phyloP scores from a whole-genome alignment of 176 grass and related monocot species.

The Raddia guianensis region DNA sequence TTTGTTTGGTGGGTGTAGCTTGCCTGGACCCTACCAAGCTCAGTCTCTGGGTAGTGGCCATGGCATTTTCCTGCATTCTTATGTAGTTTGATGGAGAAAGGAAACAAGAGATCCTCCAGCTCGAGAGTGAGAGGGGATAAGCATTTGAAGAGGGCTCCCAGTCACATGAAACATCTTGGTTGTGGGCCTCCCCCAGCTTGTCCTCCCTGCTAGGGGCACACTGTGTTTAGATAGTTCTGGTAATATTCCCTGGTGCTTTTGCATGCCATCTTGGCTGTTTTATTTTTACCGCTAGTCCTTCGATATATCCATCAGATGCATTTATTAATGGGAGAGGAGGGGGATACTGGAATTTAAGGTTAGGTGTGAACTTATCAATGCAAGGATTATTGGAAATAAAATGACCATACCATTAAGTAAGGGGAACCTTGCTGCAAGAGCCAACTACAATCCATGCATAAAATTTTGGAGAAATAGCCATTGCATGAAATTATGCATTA shows the following conservation, averaged over 20 bases:
- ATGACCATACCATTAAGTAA: neutral
- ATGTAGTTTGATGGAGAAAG: constrained; percentile 32
- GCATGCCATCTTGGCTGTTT: neutral
- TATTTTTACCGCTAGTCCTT: neutral
- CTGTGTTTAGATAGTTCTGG: constrained; percentile 34
- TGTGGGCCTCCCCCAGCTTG: constrained; percentile 15
- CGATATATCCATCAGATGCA: neutral
- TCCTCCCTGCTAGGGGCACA: constrained; percentile 26
- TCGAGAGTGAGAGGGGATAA: constrained; percentile 34
- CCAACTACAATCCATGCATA: neutral
- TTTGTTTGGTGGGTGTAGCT: neutral
- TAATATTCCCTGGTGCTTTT: constrained; percentile 38
- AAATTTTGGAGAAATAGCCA: too few relatives aligned
- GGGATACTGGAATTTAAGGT: neutral
- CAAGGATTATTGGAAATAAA: neutral
- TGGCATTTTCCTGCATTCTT: constrained; percentile 37
- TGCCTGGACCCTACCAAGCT: constrained; percentile 23
- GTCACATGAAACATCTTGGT: constrained; percentile 25
- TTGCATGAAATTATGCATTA: too few relatives aligned
- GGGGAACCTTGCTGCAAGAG: neutral
- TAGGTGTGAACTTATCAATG: neutral
- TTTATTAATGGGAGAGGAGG: constrained; percentile 10
- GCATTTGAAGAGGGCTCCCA: constrained; percentile 24
- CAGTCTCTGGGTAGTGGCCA: neutral
- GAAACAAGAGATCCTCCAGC: constrained; percentile 36